Evolutionary conservation across 306 rosid species (phyloP), one percentile per base, ranked within the genome.

Genomic region (Ormosia semicastrata): DNA sequence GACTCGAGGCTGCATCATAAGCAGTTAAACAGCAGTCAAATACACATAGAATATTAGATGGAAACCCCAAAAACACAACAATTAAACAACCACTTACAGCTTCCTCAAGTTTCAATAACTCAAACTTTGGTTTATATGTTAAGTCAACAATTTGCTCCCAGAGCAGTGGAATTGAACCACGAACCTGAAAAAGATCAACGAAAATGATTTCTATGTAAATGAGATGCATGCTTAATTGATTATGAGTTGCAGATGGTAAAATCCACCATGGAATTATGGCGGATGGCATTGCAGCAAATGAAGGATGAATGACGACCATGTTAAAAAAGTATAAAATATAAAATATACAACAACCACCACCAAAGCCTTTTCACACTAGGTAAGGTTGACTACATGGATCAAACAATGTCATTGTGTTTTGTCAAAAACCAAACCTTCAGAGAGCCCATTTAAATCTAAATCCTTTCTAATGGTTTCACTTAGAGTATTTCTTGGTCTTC

Each of bases 61-160:
- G 52, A 41, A 82, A 49, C 53, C 29, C 49, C 15, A 84, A 79
- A 70, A 82, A 44, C 15, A 64, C 52, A 76, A 56, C 46, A 69
- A 59, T 30, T 47, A 73, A 29, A 29, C 5, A 32, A 83, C 33
- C 57, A 82, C 98, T 90, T 85, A 93, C 98, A 85, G 91, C 89
- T 85, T 93, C 98, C 77, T 93, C 97, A 33, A 17, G 84, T 71
- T 71, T 89, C 85, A 93, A 79, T 60, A 93, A 76, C 75, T 89
- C 93, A 14, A 82, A 93, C 86, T 91, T 93, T 4, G 98, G 98
- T 85, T 93, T 93, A 76, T 93, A 93, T 66, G 98, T 92, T 81
- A 94, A 84, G 83, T 94, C 93, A 79, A 94, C 95, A 76, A 88
- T 80, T 85, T 92, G 95, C 53, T 92, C 88, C 98, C 97, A 90